Base-by-base conservation (phyloP, 2,329 filamentous ascomycete species). In the Monosporascus cannonballus region DNA sequence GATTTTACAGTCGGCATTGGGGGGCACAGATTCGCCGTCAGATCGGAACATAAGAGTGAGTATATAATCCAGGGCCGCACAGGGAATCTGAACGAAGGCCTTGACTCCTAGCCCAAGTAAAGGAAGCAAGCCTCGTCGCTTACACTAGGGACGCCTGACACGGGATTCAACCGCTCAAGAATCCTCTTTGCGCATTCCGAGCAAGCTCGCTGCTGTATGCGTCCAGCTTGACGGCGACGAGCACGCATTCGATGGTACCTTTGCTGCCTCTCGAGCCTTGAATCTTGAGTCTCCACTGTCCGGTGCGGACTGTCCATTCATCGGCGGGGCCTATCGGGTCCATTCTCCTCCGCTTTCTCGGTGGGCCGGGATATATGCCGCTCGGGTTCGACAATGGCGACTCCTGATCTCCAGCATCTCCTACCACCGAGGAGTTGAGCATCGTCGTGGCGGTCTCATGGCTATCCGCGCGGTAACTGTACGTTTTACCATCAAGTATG, bases 151-250 rank as follows among this genome's bases (percentile, higher is more conserved):
- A 39, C n/a, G 11, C 9, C 6, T 42, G 37, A 3, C 27, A 22
- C 11, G 37, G 18, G 47, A 38, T 54, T 64, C 56, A 61, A 44
- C 61, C 59, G 48, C 51, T 57, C 52, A 95, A 67, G 65, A 95
- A 96, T 0, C 70, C 72, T 56, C 87, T 78, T 49, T 75, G 69
- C 48, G 71, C 71, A 71, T 95, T 96, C 57, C 89, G 79, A 11
- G 77, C 77, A 56, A 76, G 74, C 69, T 93, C 83, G 7, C 76
- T 78, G 50, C 78, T 86, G 60, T 84, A 80, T 0, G 85, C 87
- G 59, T 95, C 87, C 25, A 96, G 66, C 68, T 89, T 90, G 36
- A 92, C 87, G 1, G 84, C 88, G 17, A 87, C 77, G 48, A 96
- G 76, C 22, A 90, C 77, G 54, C 89, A 86, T 70, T 93, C 87